A percentile compares a stretch with the other conserved stretches of the same genome.
Conservation (phyloP, 2,329 filamentous ascomycete species). For the Laburnicola sp. region DNA sequence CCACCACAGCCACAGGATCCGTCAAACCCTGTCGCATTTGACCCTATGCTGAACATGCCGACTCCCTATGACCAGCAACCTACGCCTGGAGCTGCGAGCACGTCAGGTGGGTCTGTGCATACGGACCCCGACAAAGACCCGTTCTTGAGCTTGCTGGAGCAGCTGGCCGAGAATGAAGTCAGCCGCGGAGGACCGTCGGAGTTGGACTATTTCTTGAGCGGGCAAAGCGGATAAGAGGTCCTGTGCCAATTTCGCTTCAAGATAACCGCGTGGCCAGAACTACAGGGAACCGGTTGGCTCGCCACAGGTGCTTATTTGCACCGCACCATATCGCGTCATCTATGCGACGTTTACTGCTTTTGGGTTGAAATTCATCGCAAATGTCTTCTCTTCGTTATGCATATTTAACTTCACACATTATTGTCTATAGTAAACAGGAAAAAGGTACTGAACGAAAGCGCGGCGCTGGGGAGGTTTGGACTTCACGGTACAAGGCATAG, state of each 20-base stretch:
- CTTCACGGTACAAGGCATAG: neutral
- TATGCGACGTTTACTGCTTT: neutral
- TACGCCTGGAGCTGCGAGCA: constrained; percentile 51
- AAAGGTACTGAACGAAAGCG: constrained; percentile 4
- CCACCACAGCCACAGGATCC: constrained; percentile 20
- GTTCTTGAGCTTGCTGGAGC: constrained; percentile 76
- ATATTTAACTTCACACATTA: constrained; percentile 5
- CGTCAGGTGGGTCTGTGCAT: constrained; percentile 44
- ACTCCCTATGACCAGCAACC: constrained; percentile 48
- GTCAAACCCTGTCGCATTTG: constrained; percentile 26
- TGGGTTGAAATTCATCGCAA: neutral
- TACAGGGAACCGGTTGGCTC: neutral
- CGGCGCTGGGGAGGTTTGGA: constrained; percentile 12
- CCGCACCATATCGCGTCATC: neutral
- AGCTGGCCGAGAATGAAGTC: constrained; percentile 80
- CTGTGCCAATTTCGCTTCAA: constrained; percentile 6
- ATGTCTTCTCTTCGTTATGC: constrained; percentile 3
- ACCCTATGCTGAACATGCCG: constrained; percentile 49
- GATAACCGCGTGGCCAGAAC: neutral
- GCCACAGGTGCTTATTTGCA: neutral
- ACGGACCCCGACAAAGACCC: constrained; percentile 71
- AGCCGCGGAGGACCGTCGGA: constrained; percentile 69
- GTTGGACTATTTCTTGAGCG: constrained; percentile 72
- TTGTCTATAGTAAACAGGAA: neutral
- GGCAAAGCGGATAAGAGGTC: constrained; percentile 29